A percentile compares a stretch with the other conserved stretches of the same genome.
These are phyloP conservation scores for Sistotremastrum suecicum DNA, from an alignment of 768 basidiomycete genomes.

Conservation along the genomic window DNA sequence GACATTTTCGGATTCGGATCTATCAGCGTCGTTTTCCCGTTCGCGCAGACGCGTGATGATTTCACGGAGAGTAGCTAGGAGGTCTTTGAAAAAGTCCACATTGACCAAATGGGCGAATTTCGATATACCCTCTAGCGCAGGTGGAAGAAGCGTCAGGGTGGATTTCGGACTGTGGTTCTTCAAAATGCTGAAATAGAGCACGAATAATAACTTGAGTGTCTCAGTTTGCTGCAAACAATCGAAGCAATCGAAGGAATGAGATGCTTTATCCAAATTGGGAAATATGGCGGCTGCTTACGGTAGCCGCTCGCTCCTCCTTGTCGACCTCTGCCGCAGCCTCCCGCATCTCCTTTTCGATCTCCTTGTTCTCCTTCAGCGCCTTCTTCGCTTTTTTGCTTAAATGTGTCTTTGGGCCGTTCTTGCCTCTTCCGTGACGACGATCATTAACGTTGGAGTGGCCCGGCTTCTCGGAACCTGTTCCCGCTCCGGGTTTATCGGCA, in stretches of 20 bases:
- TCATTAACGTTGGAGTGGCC: neutral
- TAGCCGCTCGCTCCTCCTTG: constrained; percentile 72
- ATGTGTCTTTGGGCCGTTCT: constrained; percentile 50
- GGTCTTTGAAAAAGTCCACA: constrained; percentile 95
- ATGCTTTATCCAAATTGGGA: neutral
- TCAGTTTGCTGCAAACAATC: constrained; percentile 96
- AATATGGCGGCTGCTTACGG: constrained; percentile 35
- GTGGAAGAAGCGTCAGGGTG: constrained; percentile 41
- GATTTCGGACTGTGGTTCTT: constrained; percentile 71
- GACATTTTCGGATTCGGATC: constrained; percentile 25
- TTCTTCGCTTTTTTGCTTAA: constrained; percentile 89
- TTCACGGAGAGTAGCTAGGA: constrained; percentile 73
- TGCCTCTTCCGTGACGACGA: constrained; percentile 35
- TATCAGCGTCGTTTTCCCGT: constrained; percentile 19
- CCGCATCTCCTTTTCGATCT: constrained; percentile 80
- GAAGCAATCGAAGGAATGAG: constrained; percentile 8
- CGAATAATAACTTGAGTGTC: constrained; percentile 93
- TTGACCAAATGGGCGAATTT: constrained; percentile 94
- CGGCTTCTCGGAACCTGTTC: constrained; percentile 11
- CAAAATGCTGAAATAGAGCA: constrained; percentile 90
- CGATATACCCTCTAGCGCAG: constrained; percentile 83
- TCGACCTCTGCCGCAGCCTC: constrained; percentile 93
- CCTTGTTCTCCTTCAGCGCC: constrained; percentile 73
- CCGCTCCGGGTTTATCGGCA: constrained; percentile 41
- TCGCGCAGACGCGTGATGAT: constrained; percentile 37